Evolutionary conservation across 2,329 filamentous ascomycete genomes (phyloP).

Genomic region (Ophiognomonia clavigignenti-juglandacearum): DNA sequence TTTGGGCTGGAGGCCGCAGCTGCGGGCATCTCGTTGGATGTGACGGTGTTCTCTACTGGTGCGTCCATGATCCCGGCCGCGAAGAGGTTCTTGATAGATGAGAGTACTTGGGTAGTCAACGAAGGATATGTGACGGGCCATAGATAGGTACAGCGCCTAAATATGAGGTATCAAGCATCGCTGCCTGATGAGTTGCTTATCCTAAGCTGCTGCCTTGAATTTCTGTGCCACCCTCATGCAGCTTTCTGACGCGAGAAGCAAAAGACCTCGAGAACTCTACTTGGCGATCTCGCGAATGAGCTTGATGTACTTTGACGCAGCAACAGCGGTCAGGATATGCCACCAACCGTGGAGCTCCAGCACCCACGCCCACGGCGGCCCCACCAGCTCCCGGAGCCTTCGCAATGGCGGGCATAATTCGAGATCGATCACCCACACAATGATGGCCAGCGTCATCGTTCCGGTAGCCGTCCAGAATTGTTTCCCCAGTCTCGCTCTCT

Average conservation of each 20-base stretch:
- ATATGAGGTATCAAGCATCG: not conserved
- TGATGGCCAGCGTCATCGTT: slow-evolving; percentile 39
- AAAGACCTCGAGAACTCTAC: not conserved
- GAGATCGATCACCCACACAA: slow-evolving; percentile 54
- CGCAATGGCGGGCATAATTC: slow-evolving; percentile 46
- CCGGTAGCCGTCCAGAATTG: slow-evolving; percentile 25
- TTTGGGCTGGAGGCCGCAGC: not conserved
- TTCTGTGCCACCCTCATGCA: not conserved
- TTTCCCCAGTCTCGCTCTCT: slow-evolving; percentile 19
- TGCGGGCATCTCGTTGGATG: not conserved
- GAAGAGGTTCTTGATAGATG: too few species aligned
- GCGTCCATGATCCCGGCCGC: too few species aligned
- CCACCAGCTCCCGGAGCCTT: slow-evolving; percentile 36
- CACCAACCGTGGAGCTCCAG: slow-evolving; percentile 61
- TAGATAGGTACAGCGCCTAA: too few species aligned
- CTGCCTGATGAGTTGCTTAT: not conserved
- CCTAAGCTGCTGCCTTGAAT: not conserved
- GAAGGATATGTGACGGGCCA: too few species aligned
- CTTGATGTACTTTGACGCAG: slow-evolving; percentile 39
- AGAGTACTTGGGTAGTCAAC: too few species aligned
- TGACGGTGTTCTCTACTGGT: too few species aligned
- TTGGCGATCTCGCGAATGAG: slow-evolving; percentile 24
- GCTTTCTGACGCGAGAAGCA: not conserved
- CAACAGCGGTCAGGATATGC: slow-evolving; percentile 55
- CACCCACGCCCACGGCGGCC: slow-evolving; percentile 50